phyloP scores from a whole-genome alignment of 257 asterid species.

The Buddleja alternifolia region DNA sequence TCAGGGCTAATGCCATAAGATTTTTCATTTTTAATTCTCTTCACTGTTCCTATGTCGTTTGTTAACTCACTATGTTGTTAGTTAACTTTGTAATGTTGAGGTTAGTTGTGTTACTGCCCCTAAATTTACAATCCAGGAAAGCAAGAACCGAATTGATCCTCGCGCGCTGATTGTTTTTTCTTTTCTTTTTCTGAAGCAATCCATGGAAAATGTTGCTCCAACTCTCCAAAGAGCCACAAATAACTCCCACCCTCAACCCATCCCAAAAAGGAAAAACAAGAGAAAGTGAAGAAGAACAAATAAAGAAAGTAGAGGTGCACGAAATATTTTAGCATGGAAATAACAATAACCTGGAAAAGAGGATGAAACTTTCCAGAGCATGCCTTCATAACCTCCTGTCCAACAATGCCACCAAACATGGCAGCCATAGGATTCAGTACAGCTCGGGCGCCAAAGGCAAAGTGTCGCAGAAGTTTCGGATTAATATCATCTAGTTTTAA shows the following conservation, averaged over 20 bases:
- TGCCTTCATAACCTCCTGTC: slow-evolving; percentile 96
- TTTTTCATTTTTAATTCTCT: background rate
- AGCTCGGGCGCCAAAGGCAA: slow-evolving; percentile 90
- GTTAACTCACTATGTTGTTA: too few species aligned
- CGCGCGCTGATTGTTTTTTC: too few species aligned
- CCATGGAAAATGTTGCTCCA: background rate
- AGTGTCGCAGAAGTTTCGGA: slow-evolving; percentile 70
- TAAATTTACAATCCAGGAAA: too few species aligned
- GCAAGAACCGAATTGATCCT: too few species aligned
- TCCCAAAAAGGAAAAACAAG: background rate
- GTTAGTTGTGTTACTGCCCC: too few species aligned
- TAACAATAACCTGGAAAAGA: slow-evolving; percentile 67
- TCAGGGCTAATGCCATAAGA: slow-evolving; percentile 4
- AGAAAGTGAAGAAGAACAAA: background rate
- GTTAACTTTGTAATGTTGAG: too few species aligned
- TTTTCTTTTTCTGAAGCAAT: too few species aligned
- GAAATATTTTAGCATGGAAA: slow-evolving; percentile 17
- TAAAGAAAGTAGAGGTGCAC: background rate
- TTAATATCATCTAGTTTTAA: slow-evolving; percentile 70
- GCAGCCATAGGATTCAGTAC: slow-evolving; percentile 97
- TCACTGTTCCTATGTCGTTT: background rate
- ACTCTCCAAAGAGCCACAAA: slow-evolving; percentile 13
- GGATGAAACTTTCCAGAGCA: slow-evolving; percentile 98
- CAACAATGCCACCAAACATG: slow-evolving; percentile 97
- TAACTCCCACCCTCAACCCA: background rate